phyloP scores from a whole-genome alignment of 257 asterid genomes.

The Solanum sitiens region DNA sequence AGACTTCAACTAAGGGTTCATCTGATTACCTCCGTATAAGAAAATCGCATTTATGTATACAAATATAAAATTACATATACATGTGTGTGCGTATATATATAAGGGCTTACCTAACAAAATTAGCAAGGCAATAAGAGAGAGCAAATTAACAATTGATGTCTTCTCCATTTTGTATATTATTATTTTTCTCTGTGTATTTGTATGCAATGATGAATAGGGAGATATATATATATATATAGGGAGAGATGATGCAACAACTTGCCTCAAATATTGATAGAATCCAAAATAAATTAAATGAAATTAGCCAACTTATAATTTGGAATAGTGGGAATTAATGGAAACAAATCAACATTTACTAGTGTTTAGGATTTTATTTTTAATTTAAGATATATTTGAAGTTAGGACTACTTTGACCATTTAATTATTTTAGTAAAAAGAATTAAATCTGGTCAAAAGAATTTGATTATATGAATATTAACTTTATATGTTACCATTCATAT shows the following conservation, averaged over 20 bases:
- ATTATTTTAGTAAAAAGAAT: neutral
- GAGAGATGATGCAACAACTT: neutral
- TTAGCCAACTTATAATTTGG: neutral
- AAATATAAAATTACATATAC: too few relatives aligned
- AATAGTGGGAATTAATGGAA: neutral
- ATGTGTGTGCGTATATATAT: too few relatives aligned
- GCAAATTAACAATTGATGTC: too few relatives aligned
- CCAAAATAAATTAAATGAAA: neutral
- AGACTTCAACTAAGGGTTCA: too few relatives aligned
- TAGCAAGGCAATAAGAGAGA: too few relatives aligned
- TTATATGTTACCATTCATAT: neutral
- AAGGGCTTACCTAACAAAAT: too few relatives aligned
- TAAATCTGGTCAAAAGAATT: neutral
- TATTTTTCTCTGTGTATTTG: too few relatives aligned
- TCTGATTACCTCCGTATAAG: too few relatives aligned
- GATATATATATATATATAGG: neutral
- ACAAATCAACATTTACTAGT: neutral
- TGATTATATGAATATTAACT: neutral
- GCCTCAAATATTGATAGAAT: neutral
- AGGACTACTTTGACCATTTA: neutral
- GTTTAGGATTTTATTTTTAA: neutral
- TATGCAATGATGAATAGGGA: neutral
- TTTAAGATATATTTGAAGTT: neutral
- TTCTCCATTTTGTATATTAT: too few relatives aligned
- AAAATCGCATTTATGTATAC: too few relatives aligned